These are phyloP conservation scores for Salix dunnii DNA, from an alignment of 345 rosid species.

Conservation along the genomic window DNA sequence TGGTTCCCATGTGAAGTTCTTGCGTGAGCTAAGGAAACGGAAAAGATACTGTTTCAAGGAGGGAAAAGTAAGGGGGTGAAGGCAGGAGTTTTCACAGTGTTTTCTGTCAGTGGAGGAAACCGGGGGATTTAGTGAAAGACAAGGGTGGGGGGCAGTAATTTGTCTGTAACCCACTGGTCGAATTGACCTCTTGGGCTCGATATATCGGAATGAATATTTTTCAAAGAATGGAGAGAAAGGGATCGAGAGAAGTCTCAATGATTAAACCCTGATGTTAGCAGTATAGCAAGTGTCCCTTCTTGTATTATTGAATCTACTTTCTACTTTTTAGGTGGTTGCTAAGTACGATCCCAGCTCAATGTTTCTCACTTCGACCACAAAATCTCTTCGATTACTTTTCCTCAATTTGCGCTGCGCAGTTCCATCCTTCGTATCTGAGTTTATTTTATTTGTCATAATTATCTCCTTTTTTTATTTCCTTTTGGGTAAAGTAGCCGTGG, in stretches of 20 bases:
- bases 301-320: conserved; percentile 27
- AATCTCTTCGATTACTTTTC: conserved; percentile 17
- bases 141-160: conserved; percentile 27
- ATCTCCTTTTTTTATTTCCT: conserved; percentile 1
- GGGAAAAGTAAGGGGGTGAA: not conserved
- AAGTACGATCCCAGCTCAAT: conserved; percentile 38
- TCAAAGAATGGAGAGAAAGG: conserved; percentile 35
- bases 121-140: conserved; percentile 17
- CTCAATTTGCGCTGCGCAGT: conserved; percentile 20
- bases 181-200: conserved; percentile 31
- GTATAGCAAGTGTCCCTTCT: conserved; percentile 8
- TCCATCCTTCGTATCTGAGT: conserved; percentile 7
- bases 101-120: conserved; percentile 23
- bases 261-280: conserved; percentile 31
- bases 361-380: conserved; percentile 35
- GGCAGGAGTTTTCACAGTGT: conserved; percentile 17
- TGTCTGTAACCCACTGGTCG: conserved; percentile 33
- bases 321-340: conserved; percentile 5
- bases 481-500: conserved; percentile 8
- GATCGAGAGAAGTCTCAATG: conserved; percentile 22
- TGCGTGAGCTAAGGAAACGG: not conserved
- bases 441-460: conserved; percentile 27
- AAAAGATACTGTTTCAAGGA: not conserved
- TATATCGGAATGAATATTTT: conserved; percentile 20
- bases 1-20: not conserved